Evolutionary conservation across 345 rosid genomes (phyloP).

Genomic region (Draba incana): DNA sequence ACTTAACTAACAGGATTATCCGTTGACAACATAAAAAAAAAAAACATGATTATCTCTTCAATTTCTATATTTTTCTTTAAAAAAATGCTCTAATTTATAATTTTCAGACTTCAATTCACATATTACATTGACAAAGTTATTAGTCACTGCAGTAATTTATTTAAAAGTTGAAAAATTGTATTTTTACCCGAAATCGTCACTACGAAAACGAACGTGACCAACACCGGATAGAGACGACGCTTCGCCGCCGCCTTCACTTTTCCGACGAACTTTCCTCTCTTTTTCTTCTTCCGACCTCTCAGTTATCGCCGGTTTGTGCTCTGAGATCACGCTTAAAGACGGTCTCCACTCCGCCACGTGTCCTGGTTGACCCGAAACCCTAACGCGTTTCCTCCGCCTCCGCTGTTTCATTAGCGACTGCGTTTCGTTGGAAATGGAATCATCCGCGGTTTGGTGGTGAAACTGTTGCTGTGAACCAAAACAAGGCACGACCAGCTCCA

Average conservation of each 20-base stretch:
- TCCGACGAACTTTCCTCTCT: slow-evolving; percentile 41
- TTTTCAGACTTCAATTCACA: background rate
- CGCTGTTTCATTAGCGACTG: slow-evolving; percentile 33
- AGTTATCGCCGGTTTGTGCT: slow-evolving; percentile 47
- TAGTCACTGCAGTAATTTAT: background rate
- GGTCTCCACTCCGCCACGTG: slow-evolving; percentile 63
- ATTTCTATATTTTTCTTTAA: background rate
- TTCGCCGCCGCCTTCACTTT: slow-evolving; percentile 27
- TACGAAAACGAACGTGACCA: slow-evolving; percentile 42
- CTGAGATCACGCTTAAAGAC: slow-evolving; percentile 59
- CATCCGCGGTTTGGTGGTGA: slow-evolving; percentile 31
- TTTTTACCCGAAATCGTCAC: slow-evolving; percentile 48
- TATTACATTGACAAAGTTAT: no score
- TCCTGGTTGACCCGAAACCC: slow-evolving; percentile 36
- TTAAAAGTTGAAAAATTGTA: background rate
- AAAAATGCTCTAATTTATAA: background rate
- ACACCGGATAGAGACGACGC: slow-evolving; percentile 34
- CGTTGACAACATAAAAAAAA: no score
- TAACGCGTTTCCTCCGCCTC: slow-evolving; percentile 43
- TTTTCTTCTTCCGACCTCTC: slow-evolving; percentile 30
- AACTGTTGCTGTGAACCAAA: slow-evolving; percentile 40
- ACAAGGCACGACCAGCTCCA: slow-evolving; percentile 58
- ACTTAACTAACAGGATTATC: no score
- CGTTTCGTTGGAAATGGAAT: slow-evolving; percentile 36
- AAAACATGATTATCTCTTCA: no score